Base-by-base conservation (phyloP, 768 basidiomycete genomes). In the Termitomyces sp. region DNA sequence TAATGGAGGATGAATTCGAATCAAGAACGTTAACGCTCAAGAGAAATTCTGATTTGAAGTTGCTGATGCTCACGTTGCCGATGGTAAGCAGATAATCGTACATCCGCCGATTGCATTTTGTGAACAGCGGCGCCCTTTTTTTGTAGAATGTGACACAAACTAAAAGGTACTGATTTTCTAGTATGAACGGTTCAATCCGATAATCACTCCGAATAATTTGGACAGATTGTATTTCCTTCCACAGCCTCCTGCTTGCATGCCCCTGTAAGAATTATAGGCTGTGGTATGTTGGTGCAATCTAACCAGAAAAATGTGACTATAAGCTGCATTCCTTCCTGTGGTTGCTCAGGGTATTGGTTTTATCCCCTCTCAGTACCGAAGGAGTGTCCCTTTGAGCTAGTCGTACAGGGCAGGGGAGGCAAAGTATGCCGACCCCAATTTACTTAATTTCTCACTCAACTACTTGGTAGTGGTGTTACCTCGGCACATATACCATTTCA, bases 321-420 rank as follows among this genome's bases (percentile, higher is more conserved):
- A 47, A 61, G 60, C 21, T 62, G 56, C 14, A 60, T 72, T 26
- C 57, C 62, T 23, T 54, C 57, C 4, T 63, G 58, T 35, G 67
- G 61, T 11, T 60, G 63, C 51, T 54, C 64, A 3, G 71, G 71
- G 14, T 71, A 70, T 50, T 71, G 70, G 67, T 72, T 70, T 43
- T 61, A 60, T 57, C 69, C 67, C 3, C 53, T 61, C 26, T 57
- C 50, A 38, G 45, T 55, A 0, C 48, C 63, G 2, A 50, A 59
- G 30, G 53, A 62, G 7, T 1, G 44, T 15, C 44, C 50, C n/a
- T 69, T 71, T 43, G 68, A 71, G 11, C 59, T 72, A 14, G 23
- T 71, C 15, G 68, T 67, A 5, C 69, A 72, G 60, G 58, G 58
- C 5, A 53, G 55, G 6, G 37, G 61, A 37, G 48, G 54, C 35